Evolutionary conservation across 1,139 yeast species (phyloP), one percentile per base, ranked within the genome.

Genomic region (Hanseniaspora uvarum): DNA sequence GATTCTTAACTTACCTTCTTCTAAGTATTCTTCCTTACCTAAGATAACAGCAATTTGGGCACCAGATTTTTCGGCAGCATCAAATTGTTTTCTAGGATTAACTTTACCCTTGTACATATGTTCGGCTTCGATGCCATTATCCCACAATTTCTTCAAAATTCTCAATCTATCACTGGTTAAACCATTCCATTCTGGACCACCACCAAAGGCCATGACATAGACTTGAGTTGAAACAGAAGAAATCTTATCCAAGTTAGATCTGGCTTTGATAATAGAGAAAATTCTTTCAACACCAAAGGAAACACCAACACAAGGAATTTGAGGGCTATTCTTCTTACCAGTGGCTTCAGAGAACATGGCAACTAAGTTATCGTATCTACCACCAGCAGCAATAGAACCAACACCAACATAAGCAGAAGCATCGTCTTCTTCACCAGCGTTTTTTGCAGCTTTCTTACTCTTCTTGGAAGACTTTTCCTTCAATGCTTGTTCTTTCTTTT

Each of bases 311-410:
- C 98, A 92, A 24, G 98, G 98, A 63, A 92, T 88, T 28, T 92
- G 83, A 26, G 75, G 75, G 39, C 43, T 44, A 47, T 78, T 74
- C 68, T 81, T 80, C 71, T 88, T 87, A 60, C 92, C 92, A 65
- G 80, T 82, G 11, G 81, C 76, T 57, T 77, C 76, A 58, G 96
- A 83, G 69, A 92, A 92, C 97, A 92, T 92, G 60, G 96, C 96
- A 34, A 92, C 97, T 59, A 92, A 77, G 62, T 85, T 83, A 68
- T 92, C 98, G 70, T 92, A 92, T 70, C 98, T 86, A 60, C 98
- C 98, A 71, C 98, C 98, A 46, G 96, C 98, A 55, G 96, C 95
- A 62, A 92, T 87, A 8, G 97, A 89, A 30, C 98, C 98, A 52
- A 92, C 96, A 62, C 98, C 98, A 51, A 92, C 97, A 63, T 85